Percentiles rank a stretch among this genome's conserved stretches.
These are phyloP conservation scores for Lyophyllum decastes DNA, from an alignment of 768 basidiomycete genomes.

Conservation along the genomic window DNA sequence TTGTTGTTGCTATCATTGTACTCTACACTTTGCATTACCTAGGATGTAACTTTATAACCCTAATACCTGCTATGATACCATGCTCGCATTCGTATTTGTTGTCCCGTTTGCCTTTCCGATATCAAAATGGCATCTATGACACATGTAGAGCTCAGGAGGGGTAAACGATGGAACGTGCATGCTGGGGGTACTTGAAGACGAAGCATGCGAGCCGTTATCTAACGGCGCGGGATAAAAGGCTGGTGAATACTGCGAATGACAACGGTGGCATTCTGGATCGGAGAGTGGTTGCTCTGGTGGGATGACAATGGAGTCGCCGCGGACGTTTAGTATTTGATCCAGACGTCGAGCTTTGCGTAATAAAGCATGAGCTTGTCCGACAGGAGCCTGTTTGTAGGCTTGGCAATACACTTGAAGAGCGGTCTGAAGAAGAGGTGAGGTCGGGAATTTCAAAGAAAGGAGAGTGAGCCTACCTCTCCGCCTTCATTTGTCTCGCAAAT, in stretches of 20 bases:
- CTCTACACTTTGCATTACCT: constrained; percentile 20
- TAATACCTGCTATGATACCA: constrained; percentile 34
- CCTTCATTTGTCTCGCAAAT: constrained; percentile 85
- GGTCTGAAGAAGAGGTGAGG: constrained; percentile 50
- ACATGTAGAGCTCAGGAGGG: constrained; percentile 31
- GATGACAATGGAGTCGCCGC: constrained; percentile 34
- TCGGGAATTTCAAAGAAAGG: neutral
- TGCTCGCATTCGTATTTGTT: constrained; percentile 31
- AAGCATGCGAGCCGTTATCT: constrained; percentile 3
- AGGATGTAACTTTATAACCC: constrained; percentile 36
- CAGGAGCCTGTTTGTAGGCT: constrained; percentile 78
- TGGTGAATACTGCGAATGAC: constrained; percentile 73
- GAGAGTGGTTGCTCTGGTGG: constrained; percentile 19
- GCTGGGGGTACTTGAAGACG: constrained; percentile 5
- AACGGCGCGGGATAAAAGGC: constrained; percentile 56
- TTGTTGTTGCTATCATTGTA: constrained; percentile 24
- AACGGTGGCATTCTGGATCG: constrained; percentile 58
- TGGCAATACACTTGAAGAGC: constrained; percentile 87
- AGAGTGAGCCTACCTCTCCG: constrained; percentile 64
- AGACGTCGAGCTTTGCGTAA: constrained; percentile 88
- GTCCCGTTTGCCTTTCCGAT: constrained; percentile 26
- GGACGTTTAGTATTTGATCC: constrained; percentile 65
- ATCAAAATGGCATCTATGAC: constrained; percentile 51
- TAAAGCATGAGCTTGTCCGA: constrained; percentile 76
- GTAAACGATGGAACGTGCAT: neutral